Base-by-base conservation (phyloP, 164 flowering plant genomes). In the Saururus chinensis region DNA sequence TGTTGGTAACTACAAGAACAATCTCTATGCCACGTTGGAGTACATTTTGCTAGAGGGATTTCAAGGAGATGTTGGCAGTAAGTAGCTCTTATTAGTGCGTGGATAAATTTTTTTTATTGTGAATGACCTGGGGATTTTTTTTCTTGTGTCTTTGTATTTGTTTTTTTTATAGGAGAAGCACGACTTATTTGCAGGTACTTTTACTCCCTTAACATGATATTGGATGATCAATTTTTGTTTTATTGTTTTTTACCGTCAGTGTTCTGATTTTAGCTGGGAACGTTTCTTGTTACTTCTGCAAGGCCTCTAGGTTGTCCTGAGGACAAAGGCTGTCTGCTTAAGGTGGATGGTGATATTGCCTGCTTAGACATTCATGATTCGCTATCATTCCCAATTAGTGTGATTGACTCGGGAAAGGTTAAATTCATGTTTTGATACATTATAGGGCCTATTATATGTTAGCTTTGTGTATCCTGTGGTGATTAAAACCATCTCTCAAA, bases 331-430 rank as follows among this genome's bases (percentile, higher is more conserved):
- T 78, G 85, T 64, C 24, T 61, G 45, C 80, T 87, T 51, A 0
- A n/a, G 20, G 68, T 24, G 49, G 66, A 69, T 37, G 65, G 70
- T 59, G 79, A 64, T 37, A 64, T 37, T 65, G 22, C 77, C 14
- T 65, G 54, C 58, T 62, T 87, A 49, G 81, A 85, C 56, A 66
- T 83, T 59, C 71, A 70, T 0, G 64, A 60, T 5, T 86, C 95
- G 37, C 13, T 73, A n/a, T 80, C 86, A 7, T 55, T 87, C 25
- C 92, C 90, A 30, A 76, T 87, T n/a, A 76, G 75, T 65, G 77
- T 84, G 56, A 86, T 90, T 51, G 90, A 86, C 71, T 73, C 75
- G 51, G 92, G 79, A 63, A 84, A 85, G 91, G 96, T 81, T 48
- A 35, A 52, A 24, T 56, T 24, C 49, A 59, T 30, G 13, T 14